Evolutionary conservation across 805 yeast genomes (phyloP).

Genomic region (Pichia scutulata): DNA sequence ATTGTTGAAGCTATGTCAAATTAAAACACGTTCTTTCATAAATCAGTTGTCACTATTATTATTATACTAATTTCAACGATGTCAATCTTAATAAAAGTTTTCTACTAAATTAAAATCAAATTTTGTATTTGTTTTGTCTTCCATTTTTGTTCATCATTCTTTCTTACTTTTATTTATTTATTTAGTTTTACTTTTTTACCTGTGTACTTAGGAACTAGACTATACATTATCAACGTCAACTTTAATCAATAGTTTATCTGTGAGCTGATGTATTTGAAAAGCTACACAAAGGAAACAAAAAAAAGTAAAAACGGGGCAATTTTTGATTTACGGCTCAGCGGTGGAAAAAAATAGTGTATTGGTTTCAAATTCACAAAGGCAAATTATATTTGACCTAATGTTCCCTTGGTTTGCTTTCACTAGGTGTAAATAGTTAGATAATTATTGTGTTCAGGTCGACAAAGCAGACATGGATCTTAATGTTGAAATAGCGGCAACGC

Average conservation of each 20-base stretch:
- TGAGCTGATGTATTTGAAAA: too few species aligned
- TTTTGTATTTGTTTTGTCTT: neutral
- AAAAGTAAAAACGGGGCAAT: neutral
- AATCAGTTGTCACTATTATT: too few species aligned
- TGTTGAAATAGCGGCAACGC: neutral
- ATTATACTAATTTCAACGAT: too few species aligned
- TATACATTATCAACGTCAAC: too few species aligned
- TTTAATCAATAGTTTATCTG: too few species aligned
- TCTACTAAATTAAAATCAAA: neutral
- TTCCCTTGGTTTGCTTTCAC: too few species aligned
- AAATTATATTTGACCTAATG: too few species aligned
- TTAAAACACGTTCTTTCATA: neutral
- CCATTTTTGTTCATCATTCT: neutral
- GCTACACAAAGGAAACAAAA: too few species aligned
- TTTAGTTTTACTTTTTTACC: neutral
- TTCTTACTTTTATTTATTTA: neutral
- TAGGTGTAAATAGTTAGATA: neutral
- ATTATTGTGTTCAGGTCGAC: too few species aligned
- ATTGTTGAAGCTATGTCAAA: conserved; percentile 44
- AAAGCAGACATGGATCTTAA: neutral
- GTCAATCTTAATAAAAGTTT: neutral
- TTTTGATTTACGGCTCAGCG: neutral
- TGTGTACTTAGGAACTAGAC: neutral
- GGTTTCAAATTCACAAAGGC: neutral
- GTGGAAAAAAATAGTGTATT: too few species aligned